Base-by-base conservation (phyloP, 1,284 basidiomycete species). In the Neolentinus lepideus region DNA sequence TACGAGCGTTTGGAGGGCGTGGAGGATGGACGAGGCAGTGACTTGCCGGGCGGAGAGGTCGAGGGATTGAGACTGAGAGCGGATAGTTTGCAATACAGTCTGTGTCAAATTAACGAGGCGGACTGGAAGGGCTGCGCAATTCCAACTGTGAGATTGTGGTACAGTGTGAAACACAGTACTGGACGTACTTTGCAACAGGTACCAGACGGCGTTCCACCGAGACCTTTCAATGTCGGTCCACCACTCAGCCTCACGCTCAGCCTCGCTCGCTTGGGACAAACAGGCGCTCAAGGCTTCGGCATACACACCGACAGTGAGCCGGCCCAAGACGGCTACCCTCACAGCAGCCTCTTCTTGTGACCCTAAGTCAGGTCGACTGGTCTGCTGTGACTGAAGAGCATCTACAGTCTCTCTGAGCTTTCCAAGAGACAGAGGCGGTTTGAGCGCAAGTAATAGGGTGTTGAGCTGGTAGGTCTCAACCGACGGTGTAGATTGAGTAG, bases 221-320 rank as follows among this genome's bases (percentile, higher is more conserved):
- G 87, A 88, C 33, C 79, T 73, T 58, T 80, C 82, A 48, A 86
- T 65, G 53, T 85, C 81, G 19, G 75, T 73, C 88, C 89, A 91
- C 87, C 87, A 91, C 56, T 89, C 82, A 10, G 84, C 80, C 61
- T 90, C 88, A 3, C 74, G 69, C 62, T 91, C 88, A 6, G 80
- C 79, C 45, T 81, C 67, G 11, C 77, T 75, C 2, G 88, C 85
- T 62, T 90, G 81, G 11, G 72, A 62, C 56, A 91, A 65, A 60
- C 80, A 81, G 16, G 71, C 62, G 56, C 86, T 76, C 61, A 90
- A 66, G 1, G 78, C 75, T 47, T 81, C 73, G 1, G 79, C 74
- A 64, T 90, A 90, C 11, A 88, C 57, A 14, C 75, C 76, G 12
- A 84, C 73, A 1, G 80, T 68, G 12, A 85, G 61, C 63, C 75